Percentiles rank a stretch among this genome's conserved stretches.
These are phyloP conservation scores for Chimonanthus praecox DNA, from an alignment of 164 flowering plant genomes.

Conservation along the genomic window DNA sequence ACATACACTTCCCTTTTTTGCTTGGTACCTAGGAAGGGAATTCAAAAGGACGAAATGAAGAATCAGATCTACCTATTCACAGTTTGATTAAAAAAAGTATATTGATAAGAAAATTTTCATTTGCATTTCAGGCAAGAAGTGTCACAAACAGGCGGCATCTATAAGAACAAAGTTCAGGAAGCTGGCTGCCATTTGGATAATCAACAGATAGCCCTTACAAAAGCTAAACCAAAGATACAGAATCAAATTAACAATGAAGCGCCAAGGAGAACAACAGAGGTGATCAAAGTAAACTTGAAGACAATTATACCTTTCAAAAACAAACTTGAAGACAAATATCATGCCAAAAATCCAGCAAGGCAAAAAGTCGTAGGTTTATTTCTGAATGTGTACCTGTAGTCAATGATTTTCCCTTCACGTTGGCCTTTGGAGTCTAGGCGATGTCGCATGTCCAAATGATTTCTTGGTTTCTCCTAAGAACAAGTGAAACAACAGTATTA, in stretches of 20 bases:
- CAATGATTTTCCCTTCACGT: slow-evolving; percentile 88
- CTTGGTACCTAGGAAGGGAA: no score
- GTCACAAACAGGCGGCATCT: neutral
- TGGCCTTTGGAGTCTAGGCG: slow-evolving; percentile 91
- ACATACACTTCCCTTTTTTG: no score
- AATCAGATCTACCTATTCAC: neutral
- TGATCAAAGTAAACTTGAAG: neutral
- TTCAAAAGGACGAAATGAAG: neutral
- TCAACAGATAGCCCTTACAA: no score
- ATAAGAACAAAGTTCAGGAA: neutral
- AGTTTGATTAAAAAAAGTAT: neutral
- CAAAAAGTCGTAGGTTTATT: neutral
- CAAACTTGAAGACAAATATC: neutral
- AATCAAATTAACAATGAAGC: neutral
- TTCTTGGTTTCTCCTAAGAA: slow-evolving; percentile 81
- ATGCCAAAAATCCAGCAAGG: neutral
- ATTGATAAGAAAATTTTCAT: neutral
- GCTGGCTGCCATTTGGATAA: neutral
- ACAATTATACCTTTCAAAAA: neutral
- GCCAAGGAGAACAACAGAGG: neutral
- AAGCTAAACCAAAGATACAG: neutral
- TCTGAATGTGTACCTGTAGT: slow-evolving; percentile 60
- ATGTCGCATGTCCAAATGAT: slow-evolving; percentile 94
- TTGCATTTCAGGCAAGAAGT: no score
- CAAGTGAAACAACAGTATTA: neutral